Evolutionary conservation across 371 early-diverging fungal species (phyloP).

Genomic region (Mortierella sp.): DNA sequence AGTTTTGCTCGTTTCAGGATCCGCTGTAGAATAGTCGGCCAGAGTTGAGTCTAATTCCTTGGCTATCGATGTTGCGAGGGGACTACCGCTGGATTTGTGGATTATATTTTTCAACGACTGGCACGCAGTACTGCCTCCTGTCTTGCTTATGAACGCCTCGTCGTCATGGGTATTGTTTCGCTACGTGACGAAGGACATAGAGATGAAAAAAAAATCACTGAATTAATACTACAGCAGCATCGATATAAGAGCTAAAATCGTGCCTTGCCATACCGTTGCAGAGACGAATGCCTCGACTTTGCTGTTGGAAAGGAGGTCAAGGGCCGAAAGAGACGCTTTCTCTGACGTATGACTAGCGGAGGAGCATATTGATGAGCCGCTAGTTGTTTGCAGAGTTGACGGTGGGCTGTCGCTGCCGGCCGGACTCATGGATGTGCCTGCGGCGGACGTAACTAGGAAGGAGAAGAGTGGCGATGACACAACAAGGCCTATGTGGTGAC

Average conservation of each 20-base stretch:
- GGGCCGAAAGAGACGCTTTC: too few relatives aligned
- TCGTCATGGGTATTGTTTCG: not conserved
- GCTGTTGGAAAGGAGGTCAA: too few relatives aligned
- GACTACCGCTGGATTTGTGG: conserved; percentile 24
- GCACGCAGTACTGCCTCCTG: conserved; percentile 16
- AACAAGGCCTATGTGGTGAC: too few relatives aligned
- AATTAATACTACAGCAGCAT: not conserved
- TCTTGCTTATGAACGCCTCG: not conserved
- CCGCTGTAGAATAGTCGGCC: not conserved
- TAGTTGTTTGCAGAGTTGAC: too few relatives aligned
- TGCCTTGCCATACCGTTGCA: too few relatives aligned
- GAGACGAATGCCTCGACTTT: too few relatives aligned
- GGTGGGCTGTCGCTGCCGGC: too few relatives aligned
- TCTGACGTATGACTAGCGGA: too few relatives aligned
- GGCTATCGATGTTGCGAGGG: conserved; percentile 6
- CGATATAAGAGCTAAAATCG: not conserved
- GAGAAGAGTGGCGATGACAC: too few relatives aligned
- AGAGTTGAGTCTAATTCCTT: not conserved
- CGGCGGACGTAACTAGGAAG: too few relatives aligned
- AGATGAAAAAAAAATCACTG: not conserved
- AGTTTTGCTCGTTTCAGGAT: not conserved
- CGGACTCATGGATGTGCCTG: too few relatives aligned
- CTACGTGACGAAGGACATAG: conserved; percentile 1
- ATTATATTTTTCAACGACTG: conserved; percentile 36
- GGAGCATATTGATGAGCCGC: too few relatives aligned